Evolutionary conservation across 345 rosid species (phyloP).

Genomic region (Eucalyptus microcorys): DNA sequence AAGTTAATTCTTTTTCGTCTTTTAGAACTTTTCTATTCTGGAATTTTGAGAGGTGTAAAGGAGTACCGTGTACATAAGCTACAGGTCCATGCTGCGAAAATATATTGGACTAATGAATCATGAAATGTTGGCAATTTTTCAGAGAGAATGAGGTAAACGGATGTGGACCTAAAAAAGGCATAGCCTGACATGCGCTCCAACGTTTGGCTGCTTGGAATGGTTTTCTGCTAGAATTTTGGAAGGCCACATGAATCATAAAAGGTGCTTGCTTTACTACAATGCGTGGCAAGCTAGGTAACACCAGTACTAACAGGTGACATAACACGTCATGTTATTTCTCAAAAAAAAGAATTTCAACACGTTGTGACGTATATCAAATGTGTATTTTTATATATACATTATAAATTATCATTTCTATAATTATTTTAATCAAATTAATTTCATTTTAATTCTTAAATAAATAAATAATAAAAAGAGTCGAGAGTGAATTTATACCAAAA

Average conservation of each 20-base stretch:
- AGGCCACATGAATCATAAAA: background rate
- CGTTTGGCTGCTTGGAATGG: background rate
- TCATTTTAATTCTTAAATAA: too few relatives aligned
- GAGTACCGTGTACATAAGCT: background rate
- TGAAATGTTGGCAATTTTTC: background rate
- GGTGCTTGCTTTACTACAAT: background rate
- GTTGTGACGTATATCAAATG: too few relatives aligned
- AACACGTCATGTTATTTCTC: too few relatives aligned
- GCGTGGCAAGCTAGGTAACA: too few relatives aligned
- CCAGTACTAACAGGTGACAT: fast-evolving
- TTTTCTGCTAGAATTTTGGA: background rate
- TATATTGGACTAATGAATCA: background rate
- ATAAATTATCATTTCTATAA: too few relatives aligned
- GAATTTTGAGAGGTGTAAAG: background rate
- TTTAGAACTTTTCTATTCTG: background rate
- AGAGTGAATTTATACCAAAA: too few relatives aligned
- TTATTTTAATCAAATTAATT: too few relatives aligned
- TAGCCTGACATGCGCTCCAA: background rate
- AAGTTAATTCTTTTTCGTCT: background rate
- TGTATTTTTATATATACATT: too few relatives aligned
- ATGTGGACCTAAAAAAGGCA: background rate
- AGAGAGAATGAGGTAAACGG: background rate
- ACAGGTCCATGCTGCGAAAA: background rate
- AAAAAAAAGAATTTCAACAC: too few relatives aligned
- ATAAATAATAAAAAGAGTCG: fast-evolving